phyloP scores from a whole-genome alignment of 129 eudicot species.

The Pittosporum tobira region DNA sequence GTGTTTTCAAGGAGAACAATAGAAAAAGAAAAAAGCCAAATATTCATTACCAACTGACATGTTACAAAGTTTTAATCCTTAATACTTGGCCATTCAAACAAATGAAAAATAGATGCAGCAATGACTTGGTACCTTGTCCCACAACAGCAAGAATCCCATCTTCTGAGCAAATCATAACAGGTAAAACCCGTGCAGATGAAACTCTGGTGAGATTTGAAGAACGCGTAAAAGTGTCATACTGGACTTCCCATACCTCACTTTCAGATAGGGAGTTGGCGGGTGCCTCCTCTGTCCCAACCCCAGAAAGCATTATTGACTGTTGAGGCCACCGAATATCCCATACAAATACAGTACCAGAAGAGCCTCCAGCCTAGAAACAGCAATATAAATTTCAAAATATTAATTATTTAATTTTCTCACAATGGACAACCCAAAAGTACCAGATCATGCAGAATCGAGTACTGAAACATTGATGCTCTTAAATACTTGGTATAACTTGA shows the following conservation, averaged over 20 bases:
- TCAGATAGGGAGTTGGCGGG: slow-evolving; percentile 36
- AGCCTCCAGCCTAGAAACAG: slow-evolving; percentile 84
- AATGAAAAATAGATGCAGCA: not conserved
- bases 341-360: slow-evolving; percentile 79
- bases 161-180: slow-evolving; percentile 93
- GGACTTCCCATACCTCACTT: slow-evolving; percentile 98
- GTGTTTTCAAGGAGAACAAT: not conserved
- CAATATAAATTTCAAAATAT: not conserved
- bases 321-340: slow-evolving; percentile 86
- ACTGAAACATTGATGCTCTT: not conserved
- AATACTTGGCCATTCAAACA: not conserved
- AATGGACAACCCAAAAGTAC: not conserved
- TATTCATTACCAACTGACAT: not conserved
- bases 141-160: slow-evolving; percentile 88
- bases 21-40: not conserved
- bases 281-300: slow-evolving; percentile 32
- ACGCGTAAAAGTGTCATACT: slow-evolving; percentile 62
- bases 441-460: not conserved
- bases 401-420: not conserved
- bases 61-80: not conserved
- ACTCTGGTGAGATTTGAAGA: slow-evolving; percentile 44
- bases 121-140: slow-evolving; percentile 51
- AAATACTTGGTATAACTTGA: no score
- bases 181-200: slow-evolving; percentile 62
- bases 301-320: slow-evolving; percentile 74